Percentiles rank a stretch among this genome's conserved stretches.
Conservation (phyloP, 345 rosid species). For the Eucalyptus sp. region DNA sequence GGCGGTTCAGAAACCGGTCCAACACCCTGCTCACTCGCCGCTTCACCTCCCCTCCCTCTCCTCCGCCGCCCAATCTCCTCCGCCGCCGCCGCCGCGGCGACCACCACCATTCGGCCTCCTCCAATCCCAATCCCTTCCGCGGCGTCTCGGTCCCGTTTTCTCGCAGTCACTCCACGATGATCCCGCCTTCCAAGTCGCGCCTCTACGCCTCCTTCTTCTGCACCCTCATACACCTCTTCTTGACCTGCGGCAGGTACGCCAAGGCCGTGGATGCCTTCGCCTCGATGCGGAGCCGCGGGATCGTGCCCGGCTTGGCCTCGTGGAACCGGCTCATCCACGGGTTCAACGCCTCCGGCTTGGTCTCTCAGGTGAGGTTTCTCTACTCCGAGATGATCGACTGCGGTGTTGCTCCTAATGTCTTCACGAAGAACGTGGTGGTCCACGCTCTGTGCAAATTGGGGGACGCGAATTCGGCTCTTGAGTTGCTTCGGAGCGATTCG, state of each 20-base stretch:
- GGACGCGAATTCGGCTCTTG: slow-evolving; percentile 34
- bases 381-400: slow-evolving; percentile 58
- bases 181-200: not conserved
- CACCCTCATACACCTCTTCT: slow-evolving; percentile 59
- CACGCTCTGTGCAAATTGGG: slow-evolving; percentile 81
- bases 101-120: not conserved
- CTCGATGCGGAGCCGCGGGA: slow-evolving; percentile 37
- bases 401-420: slow-evolving; percentile 49
- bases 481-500: slow-evolving; percentile 35
- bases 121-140: not conserved
- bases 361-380: slow-evolving; percentile 54
- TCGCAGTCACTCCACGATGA: not conserved
- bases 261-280: slow-evolving; percentile 45
- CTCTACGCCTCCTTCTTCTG: slow-evolving; percentile 53
- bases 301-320: slow-evolving; percentile 29
- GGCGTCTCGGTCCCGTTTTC: not conserved
- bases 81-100: not conserved
- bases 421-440: slow-evolving; percentile 57
- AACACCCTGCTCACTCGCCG: not conserved
- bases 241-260: slow-evolving; percentile 48
- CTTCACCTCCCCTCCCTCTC: not conserved
- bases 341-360: slow-evolving; percentile 49
- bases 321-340: slow-evolving; percentile 57
- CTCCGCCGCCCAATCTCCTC: not conserved
- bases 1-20: not conserved